A percentile compares a stretch with the other conserved stretches of the same genome.
Evolutionary conservation across 305 asterid species (phyloP).

Genomic region (Fraxinus nigra): DNA sequence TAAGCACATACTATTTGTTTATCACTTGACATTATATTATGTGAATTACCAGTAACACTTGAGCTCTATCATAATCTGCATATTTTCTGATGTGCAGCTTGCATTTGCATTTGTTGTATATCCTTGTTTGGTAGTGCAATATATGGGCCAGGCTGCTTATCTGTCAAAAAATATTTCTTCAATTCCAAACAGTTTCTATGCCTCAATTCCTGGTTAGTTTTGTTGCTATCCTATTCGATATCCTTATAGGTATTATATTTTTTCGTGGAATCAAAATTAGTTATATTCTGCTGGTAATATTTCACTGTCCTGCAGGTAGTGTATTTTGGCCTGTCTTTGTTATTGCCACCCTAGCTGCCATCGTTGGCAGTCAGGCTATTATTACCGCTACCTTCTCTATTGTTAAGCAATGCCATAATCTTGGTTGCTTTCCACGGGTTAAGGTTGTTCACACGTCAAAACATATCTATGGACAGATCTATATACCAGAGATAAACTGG

Average conservation of each 20-base stretch:
- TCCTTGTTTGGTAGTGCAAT: slow-evolving; percentile 92
- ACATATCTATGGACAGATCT: slow-evolving; percentile 72
- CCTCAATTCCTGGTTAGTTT: slow-evolving; percentile 80
- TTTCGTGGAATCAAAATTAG: slow-evolving; percentile 1
- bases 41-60: neutral
- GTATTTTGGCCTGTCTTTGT: slow-evolving; percentile 50
- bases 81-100: slow-evolving; percentile 50
- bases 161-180: slow-evolving; percentile 64
- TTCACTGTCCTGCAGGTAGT: slow-evolving; percentile 16
- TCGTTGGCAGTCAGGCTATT: slow-evolving; percentile 51
- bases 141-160: slow-evolving; percentile 98
- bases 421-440: slow-evolving; percentile 52
- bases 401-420: slow-evolving; percentile 47
- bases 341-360: slow-evolving; percentile 53
- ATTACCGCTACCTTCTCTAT: slow-evolving; percentile 56
- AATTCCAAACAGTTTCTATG: slow-evolving; percentile 71
- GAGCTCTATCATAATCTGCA: slow-evolving; percentile 17
- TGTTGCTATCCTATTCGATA: slow-evolving; percentile 3
- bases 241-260: neutral
- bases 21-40: neutral
- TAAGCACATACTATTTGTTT: neutral
- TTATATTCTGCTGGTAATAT: slow-evolving; percentile 2
- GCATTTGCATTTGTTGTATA: slow-evolving; percentile 74
- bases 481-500: slow-evolving; percentile 83
- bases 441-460: slow-evolving; percentile 40